Base-by-base conservation (phyloP, 1,139 yeast genomes). In the Kodamaea plutei region DNA sequence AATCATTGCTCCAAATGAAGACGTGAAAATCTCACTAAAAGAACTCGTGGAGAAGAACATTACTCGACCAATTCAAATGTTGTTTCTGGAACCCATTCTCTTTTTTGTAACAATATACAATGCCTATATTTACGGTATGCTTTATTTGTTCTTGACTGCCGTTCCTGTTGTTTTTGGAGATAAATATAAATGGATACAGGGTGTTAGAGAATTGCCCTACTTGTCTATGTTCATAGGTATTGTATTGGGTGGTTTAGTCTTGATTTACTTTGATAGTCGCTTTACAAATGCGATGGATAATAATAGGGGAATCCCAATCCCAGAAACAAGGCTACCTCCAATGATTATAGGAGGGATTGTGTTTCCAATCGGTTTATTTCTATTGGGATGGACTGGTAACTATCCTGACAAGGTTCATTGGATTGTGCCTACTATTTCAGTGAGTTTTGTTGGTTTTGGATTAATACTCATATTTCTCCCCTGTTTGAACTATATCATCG, bases 381-480 rank as follows among this genome's bases (percentile, higher is more conserved):
- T 93, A 94, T 68, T 85, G 50, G 76, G 84, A 32, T 85, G 95
- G 95, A 64, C 85, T 2, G 95, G 95, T 47, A 70, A 75, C 45
- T 85, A 75, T 53, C 79, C 70, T 24, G 58, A 78, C 12, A 56
- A 57, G 20, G 74, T 83, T 21, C 94, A 80, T 52, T 85, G 93
- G 91, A 79, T 81, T 43, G 91, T 76, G 10, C 95, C 95, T 24
- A 75, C 89, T 1, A 56, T 78, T 23, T 81, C 87, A 20, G 87
- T 88, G 28, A 50, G 73, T 0, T 73, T 79, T 42, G 69, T 81
- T 30, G 95, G 95, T 8, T 73, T 69, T 45, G 94, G 95, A 16
- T 61, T 84, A 40, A 63, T 85, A 47, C 66, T 81, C 28, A 79
- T 85, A 38, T 85, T 87, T 67, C 66, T 82, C 43, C 80, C 94